Evolutionary conservation across 2,329 filamentous ascomycete genomes (phyloP).

Genomic region (Plectosphaerella sp.): DNA sequence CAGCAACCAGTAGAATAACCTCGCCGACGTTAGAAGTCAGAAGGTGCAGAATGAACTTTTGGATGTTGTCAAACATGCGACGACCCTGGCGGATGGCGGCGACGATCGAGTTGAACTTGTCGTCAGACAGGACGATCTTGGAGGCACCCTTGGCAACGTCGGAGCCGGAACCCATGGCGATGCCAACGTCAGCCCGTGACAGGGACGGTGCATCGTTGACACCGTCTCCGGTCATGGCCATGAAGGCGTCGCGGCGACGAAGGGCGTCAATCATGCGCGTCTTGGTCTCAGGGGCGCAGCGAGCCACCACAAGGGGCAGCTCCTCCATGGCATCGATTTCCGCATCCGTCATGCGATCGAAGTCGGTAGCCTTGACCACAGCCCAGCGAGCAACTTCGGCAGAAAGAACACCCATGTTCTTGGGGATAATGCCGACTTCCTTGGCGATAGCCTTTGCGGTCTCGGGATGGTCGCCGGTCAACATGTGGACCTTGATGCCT

Average conservation of each 20-base stretch:
- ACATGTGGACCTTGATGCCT: slow-evolving; percentile 77
- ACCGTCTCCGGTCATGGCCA: slow-evolving; percentile 85
- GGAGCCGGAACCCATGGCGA: slow-evolving; percentile 84
- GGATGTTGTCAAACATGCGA: slow-evolving; percentile 84
- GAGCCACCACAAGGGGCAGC: slow-evolving; percentile 75
- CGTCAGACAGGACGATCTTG: slow-evolving; percentile 79
- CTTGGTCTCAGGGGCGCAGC: slow-evolving; percentile 82
- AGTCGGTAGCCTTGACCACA: slow-evolving; percentile 72
- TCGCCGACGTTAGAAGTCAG: slow-evolving; percentile 80
- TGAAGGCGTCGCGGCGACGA: slow-evolving; percentile 69
- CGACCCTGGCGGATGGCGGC: slow-evolving; percentile 79
- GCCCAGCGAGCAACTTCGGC: slow-evolving; percentile 61
- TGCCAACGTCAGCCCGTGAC: slow-evolving; percentile 77
- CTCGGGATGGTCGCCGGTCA: slow-evolving; percentile 77
- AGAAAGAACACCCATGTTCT: slow-evolving; percentile 54
- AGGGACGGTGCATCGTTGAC: slow-evolving; percentile 84
- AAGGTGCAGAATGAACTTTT: slow-evolving; percentile 80
- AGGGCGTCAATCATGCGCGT: slow-evolving; percentile 88
- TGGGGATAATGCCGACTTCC: slow-evolving; percentile 72
- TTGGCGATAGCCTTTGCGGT: slow-evolving; percentile 75
- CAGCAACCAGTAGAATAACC: slow-evolving; percentile 75
- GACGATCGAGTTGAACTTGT: slow-evolving; percentile 85
- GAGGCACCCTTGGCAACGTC: slow-evolving; percentile 82
- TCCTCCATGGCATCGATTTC: slow-evolving; percentile 73
- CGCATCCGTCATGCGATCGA: slow-evolving; percentile 70